Evolutionary conservation across 129 eudicot species (phyloP), one percentile per base, ranked within the genome.

Genomic region (Artemisia tridentata): DNA sequence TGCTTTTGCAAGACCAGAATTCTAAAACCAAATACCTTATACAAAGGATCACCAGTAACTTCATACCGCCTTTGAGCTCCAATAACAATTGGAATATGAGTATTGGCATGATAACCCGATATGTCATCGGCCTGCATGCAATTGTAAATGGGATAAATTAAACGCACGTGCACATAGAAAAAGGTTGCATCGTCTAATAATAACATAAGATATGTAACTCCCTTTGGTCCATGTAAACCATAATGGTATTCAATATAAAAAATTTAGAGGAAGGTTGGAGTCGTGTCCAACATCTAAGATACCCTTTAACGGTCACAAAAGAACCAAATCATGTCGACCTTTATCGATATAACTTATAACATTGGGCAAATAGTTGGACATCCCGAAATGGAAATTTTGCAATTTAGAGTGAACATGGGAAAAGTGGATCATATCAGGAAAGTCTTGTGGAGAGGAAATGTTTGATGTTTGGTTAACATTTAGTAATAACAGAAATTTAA

Each of bases 21-120:
- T 60, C 19, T 48, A 7, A 63, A 50, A 10, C 46, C 63, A 18
- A 4, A 27, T 74, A 86, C 98, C 95, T 81, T 92, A 75, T 88
- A 92, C 17, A 88, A 83, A 65, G 88, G 86, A 62, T 92, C 95
- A 51, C 96, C 95, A 12, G 96, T 92, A 79, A 88, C 67, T 74
- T 89, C 96, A 68, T 92, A 89, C 49, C 95, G 85, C 84, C 65
- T 72, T 83, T 92, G 98, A 72, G 98, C 78, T 67, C 96, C 98
- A 66, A 92, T 58, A 68, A 92, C 98, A 43, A 92, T 66, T 13
- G 98, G 96, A 78, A 92, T 92, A 78, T 92, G 96, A 9, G 96
- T 86, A 74, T 88, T 92, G 54, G 91, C 73, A 84, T 88, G 96
- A 74, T 84, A 92, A 20, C 85, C 91, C 52, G 90, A 78, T 80